A percentile compares a stretch with the other conserved stretches of the same genome.
Evolutionary conservation across 106 monocot genomes (phyloP).

Genomic region (Phalaenopsis equestris): DNA sequence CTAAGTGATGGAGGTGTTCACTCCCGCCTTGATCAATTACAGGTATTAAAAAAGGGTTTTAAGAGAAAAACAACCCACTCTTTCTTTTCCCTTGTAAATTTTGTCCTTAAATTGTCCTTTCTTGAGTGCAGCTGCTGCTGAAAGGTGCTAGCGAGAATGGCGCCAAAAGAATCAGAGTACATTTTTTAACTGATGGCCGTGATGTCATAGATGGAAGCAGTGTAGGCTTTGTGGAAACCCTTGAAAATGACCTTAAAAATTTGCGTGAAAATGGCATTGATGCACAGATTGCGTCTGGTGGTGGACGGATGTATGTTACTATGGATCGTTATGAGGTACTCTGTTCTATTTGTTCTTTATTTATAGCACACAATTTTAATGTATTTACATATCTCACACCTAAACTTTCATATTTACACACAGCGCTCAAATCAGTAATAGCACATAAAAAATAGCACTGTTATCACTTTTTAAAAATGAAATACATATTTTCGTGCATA

Average conservation of each 20-base stretch:
- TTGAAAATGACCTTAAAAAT: slow-evolving; percentile 68
- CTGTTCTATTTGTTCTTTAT: background rate
- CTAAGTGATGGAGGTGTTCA: slow-evolving; percentile 97
- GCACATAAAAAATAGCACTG: too few relatives aligned
- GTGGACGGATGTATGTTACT: slow-evolving; percentile 97
- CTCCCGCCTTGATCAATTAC: slow-evolving; percentile 89
- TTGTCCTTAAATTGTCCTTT: background rate
- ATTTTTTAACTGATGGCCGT: slow-evolving; percentile 93
- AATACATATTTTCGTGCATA: too few relatives aligned
- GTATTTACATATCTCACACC: background rate
- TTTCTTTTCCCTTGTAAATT: background rate
- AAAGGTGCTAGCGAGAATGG: slow-evolving; percentile 85
- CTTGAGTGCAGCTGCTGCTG: slow-evolving; percentile 59
- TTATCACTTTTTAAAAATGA: too few relatives aligned
- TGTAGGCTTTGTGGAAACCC: slow-evolving; percentile 90
- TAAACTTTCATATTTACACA: too few relatives aligned
- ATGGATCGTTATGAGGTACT: slow-evolving; percentile 99
- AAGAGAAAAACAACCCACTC: background rate
- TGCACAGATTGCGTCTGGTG: slow-evolving; percentile 97
- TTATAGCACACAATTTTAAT: too few relatives aligned
- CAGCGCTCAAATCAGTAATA: too few relatives aligned
- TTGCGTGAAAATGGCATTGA: slow-evolving; percentile 77
- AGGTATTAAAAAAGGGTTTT: slow-evolving; percentile 30
- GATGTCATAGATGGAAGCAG: slow-evolving; percentile 94
- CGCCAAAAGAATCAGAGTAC: slow-evolving; percentile 91